Conservation (phyloP, 768 basidiomycete species). For the Russula olivacea region DNA sequence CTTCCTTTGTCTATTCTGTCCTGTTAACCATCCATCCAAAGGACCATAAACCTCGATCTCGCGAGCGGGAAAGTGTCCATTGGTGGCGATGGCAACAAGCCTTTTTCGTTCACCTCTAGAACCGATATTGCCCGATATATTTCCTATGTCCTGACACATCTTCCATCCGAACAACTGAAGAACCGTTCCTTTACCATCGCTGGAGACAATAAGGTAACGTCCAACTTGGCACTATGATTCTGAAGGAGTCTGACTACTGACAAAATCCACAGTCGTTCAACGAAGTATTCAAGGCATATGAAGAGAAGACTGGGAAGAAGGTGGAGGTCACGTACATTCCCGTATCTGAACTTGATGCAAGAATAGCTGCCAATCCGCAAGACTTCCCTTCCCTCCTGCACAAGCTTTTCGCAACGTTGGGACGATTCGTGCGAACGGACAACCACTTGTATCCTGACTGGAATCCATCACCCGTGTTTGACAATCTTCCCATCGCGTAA, state of each 20-base stretch:
- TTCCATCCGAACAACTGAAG: slow-evolving; percentile 15
- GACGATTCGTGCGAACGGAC: not conserved
- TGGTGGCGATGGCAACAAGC: slow-evolving; percentile 23
- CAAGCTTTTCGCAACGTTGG: not conserved
- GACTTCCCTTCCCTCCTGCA: too few relatives aligned
- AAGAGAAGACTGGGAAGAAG: too few relatives aligned
- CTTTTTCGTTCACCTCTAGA: slow-evolving; percentile 22
- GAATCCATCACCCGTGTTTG: slow-evolving; percentile 7
- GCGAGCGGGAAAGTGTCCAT: slow-evolving; percentile 18
- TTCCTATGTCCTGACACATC: slow-evolving; percentile 18
- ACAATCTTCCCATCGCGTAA: not conserved
- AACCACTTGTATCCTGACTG: slow-evolving; percentile 21
- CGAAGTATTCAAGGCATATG: too few relatives aligned
- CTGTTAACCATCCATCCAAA: not conserved
- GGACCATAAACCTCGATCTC: slow-evolving; percentile 10
- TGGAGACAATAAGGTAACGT: slow-evolving; percentile 13
- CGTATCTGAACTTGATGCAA: too few relatives aligned
- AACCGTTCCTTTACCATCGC: slow-evolving; percentile 7
- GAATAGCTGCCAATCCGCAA: too few relatives aligned
- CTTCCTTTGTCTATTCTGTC: too few relatives aligned
- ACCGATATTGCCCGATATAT: slow-evolving; percentile 21
- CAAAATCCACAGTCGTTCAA: too few relatives aligned
- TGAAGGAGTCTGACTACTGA: not conserved
- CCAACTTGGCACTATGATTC: too few relatives aligned
- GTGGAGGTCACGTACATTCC: too few relatives aligned